phyloP scores from a whole-genome alignment of 1,139 yeast genomes.

The Pichia sp. region DNA sequence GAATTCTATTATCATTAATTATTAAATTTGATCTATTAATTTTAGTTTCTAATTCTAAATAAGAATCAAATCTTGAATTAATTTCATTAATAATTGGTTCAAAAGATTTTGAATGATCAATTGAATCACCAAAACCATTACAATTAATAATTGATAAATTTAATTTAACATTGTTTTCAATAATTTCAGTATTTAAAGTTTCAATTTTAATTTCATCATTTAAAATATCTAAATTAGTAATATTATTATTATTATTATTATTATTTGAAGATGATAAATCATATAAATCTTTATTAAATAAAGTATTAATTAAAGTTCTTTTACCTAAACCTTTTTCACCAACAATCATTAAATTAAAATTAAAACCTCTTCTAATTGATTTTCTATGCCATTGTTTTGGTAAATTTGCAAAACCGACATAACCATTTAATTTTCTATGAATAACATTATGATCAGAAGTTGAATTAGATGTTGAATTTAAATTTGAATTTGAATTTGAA shows the following conservation, averaged over 20 bases:
- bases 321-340: slow-evolving; percentile 95
- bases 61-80: slow-evolving; percentile 77
- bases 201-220: slow-evolving; percentile 52
- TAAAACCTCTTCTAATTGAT: slow-evolving; percentile 90
- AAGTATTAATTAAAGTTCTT: slow-evolving; percentile 83
- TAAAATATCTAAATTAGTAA: slow-evolving; percentile 21
- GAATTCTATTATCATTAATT: slow-evolving; percentile 69
- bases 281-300: slow-evolving; percentile 75
- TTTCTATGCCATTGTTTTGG: slow-evolving; percentile 99
- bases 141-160: slow-evolving; percentile 82
- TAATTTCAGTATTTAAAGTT: slow-evolving; percentile 66
- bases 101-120: slow-evolving; percentile 89
- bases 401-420: slow-evolving; percentile 95
- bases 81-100: slow-evolving; percentile 89
- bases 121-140: slow-evolving; percentile 91
- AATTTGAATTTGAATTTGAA: neutral
- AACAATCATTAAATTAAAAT: slow-evolving; percentile 80
- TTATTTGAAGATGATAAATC: slow-evolving; percentile 19
- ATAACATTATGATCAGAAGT: slow-evolving; percentile 40
- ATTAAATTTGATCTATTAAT: slow-evolving; percentile 57
- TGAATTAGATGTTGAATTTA: neutral
- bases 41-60: slow-evolving; percentile 85
- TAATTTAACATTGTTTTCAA: slow-evolving; percentile 89
- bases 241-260: slow-evolving; percentile 21
- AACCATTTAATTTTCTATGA: slow-evolving; percentile 80